Conservation (phyloP, 345 rosid species). For the Arabis hirsuta region DNA sequence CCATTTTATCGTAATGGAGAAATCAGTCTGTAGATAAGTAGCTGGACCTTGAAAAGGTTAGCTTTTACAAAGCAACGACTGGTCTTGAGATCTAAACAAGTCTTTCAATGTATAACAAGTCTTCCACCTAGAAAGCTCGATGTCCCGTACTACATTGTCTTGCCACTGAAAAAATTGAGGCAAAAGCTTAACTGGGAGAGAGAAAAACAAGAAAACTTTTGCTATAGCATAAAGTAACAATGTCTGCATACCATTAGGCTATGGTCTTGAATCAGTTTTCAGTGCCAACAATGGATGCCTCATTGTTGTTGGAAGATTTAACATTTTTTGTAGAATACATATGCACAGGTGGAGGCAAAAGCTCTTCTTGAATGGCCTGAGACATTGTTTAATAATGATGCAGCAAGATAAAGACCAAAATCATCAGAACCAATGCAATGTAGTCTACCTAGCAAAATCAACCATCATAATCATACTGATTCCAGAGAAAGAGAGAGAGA, state of each 20-base stretch:
- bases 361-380: conserved; percentile 79
- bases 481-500: not conserved
- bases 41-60: conserved; percentile 11
- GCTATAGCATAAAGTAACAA: conserved; percentile 32
- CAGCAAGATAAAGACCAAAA: conserved; percentile 12
- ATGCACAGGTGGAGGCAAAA: conserved; percentile 80
- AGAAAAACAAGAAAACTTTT: conserved; percentile 44
- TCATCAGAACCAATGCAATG: not conserved
- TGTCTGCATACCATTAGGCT: conserved; percentile 27
- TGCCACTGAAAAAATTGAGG: conserved; percentile 18
- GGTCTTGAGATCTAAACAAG: conserved; percentile 17
- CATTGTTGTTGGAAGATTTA: conserved; percentile 42
- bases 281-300: conserved; percentile 36
- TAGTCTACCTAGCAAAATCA: not conserved
- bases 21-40: not conserved
- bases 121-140: conserved; percentile 12
- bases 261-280: conserved; percentile 45
- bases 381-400: conserved; percentile 11
- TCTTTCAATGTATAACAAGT: not conserved
- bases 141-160: not conserved
- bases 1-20: not conserved
- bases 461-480: not conserved
- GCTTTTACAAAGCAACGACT: conserved; percentile 12
- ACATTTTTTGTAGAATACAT: conserved; percentile 53
- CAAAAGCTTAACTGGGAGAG: conserved; percentile 29